Conservation (phyloP, 495 filamentous ascomycete species). For the Penicillium roqueforti region DNA sequence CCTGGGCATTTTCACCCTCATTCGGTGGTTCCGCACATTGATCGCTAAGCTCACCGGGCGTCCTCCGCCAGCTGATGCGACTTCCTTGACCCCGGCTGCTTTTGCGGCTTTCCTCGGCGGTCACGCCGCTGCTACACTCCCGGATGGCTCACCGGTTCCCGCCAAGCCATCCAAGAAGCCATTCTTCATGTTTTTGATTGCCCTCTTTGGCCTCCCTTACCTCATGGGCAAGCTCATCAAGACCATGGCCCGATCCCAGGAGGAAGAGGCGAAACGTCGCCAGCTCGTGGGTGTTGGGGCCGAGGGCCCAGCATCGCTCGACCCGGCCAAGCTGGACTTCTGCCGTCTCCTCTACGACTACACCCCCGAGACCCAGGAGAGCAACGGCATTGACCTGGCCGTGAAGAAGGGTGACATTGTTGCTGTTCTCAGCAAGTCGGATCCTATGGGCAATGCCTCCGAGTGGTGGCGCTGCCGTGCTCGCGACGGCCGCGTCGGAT, state of each 20-base stretch:
- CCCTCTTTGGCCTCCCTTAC: constrained; percentile 92
- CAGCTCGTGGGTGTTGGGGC: constrained; percentile 49
- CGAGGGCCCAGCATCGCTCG: constrained; percentile 52
- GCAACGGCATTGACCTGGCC: constrained; percentile 75
- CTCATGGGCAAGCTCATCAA: constrained; percentile 93
- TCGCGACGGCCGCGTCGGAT: constrained; percentile 86
- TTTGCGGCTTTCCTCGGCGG: constrained; percentile 78
- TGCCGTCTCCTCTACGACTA: constrained; percentile 94
- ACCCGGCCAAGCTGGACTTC: constrained; percentile 89
- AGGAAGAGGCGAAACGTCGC: constrained; percentile 67
- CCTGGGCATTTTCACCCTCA: constrained; percentile 89
- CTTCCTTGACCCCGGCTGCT: constrained; percentile 77
- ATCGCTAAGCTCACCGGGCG: constrained; percentile 93
- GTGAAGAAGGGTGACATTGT: constrained; percentile 96
- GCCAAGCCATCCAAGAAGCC: constrained; percentile 85
- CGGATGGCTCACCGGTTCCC: constrained; percentile 52
- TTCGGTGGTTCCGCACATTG: constrained; percentile 88
- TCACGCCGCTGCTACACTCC: constrained; percentile 41
- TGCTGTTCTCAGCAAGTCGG: constrained; percentile 86
- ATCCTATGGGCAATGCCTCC: constrained; percentile 84
- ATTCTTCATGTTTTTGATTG: constrained; percentile 90
- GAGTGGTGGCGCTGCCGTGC: constrained; percentile 98
- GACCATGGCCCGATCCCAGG: constrained; percentile 73
- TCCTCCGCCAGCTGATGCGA: constrained; percentile 80
- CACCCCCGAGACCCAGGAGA: constrained; percentile 64